These are phyloP conservation scores for Hymenoscyphus repandus DNA, from an alignment of 2,329 filamentous ascomycete species.

Conservation along the genomic window DNA sequence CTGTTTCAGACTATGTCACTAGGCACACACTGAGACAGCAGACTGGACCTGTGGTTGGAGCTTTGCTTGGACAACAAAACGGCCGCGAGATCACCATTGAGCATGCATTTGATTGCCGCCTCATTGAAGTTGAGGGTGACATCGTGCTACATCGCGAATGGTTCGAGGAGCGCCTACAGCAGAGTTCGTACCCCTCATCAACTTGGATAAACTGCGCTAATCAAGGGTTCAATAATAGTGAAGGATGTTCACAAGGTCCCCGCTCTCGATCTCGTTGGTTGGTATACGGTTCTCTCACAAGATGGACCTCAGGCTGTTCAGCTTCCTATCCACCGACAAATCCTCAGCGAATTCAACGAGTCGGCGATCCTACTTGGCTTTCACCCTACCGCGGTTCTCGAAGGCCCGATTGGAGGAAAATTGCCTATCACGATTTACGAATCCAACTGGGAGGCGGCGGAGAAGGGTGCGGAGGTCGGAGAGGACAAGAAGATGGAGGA, in stretches of 20 bases:
- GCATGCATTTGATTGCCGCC: slow-evolving; percentile 81
- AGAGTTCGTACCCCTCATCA: slow-evolving; percentile 56
- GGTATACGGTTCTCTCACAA: slow-evolving; percentile 75
- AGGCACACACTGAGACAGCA: slow-evolving; percentile 77
- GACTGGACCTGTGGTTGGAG: slow-evolving; percentile 73
- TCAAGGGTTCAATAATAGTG: slow-evolving; percentile 47
- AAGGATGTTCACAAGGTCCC: slow-evolving; percentile 83
- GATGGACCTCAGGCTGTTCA: slow-evolving; percentile 63
- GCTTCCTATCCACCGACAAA: slow-evolving; percentile 71
- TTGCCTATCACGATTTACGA: slow-evolving; percentile 91
- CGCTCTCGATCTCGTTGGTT: slow-evolving; percentile 80
- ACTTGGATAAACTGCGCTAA: slow-evolving; percentile 3
- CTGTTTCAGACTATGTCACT: slow-evolving; percentile 94
- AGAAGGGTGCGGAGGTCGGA: slow-evolving; percentile 41
- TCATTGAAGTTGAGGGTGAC: slow-evolving; percentile 44
- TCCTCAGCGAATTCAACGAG: slow-evolving; percentile 73
- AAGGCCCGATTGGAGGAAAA: slow-evolving; percentile 63
- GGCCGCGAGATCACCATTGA: slow-evolving; percentile 88
- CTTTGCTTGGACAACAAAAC: slow-evolving; percentile 85
- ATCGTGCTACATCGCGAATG: slow-evolving; percentile 61
- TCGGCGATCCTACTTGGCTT: slow-evolving; percentile 82
- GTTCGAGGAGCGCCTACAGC: slow-evolving; percentile 74
- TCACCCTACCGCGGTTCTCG: slow-evolving; percentile 58
- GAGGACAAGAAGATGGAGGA: slow-evolving; percentile 73
- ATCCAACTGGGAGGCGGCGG: slow-evolving; percentile 70